Evolutionary conservation across 1,284 basidiomycete genomes (phyloP).

Genomic region (Puccinia polysora): DNA sequence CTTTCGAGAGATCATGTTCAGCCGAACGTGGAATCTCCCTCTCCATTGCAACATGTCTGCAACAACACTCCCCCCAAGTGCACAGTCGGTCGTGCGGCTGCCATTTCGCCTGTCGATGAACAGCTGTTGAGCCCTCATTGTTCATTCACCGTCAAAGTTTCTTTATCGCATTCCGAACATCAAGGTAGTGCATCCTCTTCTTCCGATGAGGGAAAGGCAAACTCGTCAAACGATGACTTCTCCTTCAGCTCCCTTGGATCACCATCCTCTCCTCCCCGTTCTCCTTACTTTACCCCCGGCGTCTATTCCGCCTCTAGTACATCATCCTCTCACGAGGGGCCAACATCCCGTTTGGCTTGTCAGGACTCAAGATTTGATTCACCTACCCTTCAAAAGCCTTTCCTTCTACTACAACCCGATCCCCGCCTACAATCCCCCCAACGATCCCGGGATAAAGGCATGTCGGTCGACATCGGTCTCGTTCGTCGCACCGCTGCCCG

Average conservation of each 20-base stretch:
- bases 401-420: too few relatives aligned
- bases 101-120: neutral
- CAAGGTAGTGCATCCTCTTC: slow-evolving; percentile 10
- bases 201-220: slow-evolving; percentile 1
- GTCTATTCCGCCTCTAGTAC: slow-evolving; percentile 5
- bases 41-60: neutral
- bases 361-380: neutral
- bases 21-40: neutral
- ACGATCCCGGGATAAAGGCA: slow-evolving; percentile 25
- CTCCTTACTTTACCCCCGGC: slow-evolving; percentile 14
- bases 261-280: slow-evolving; percentile 24
- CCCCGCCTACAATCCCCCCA: neutral
- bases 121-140: neutral
- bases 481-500: neutral
- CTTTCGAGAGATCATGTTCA: neutral
- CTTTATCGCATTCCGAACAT: neutral
- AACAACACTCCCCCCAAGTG: neutral
- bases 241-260: slow-evolving; percentile 26
- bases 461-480: slow-evolving; percentile 34
- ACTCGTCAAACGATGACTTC: slow-evolving; percentile 18
- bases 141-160: neutral
- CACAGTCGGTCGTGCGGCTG: neutral
- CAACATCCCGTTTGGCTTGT: neutral
- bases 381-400: neutral
- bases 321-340: neutral